Evolutionary conservation across 2,329 filamentous ascomycete genomes (phyloP), one percentile per base, ranked within the genome.

Genomic region (Stemphylium beticola): DNA sequence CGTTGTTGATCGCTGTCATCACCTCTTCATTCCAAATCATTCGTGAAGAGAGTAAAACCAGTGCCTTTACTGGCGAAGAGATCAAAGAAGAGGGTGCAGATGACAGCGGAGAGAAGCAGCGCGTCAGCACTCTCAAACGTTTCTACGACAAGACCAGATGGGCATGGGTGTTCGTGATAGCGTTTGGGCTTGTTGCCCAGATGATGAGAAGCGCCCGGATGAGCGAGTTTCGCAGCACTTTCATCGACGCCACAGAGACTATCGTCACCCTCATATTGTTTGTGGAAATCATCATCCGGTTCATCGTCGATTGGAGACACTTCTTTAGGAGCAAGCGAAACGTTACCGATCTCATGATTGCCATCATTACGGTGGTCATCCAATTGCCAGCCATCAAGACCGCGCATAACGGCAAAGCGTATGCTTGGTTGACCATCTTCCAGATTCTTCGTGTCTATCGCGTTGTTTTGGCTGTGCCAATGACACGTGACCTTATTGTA

Each of bases 1-100:
- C 97, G 74, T 85, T 99, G 77, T 76, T 89, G 41, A 96, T 99
- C 69, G 95, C 95, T 3, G 95, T 99, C 67, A 99, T 99, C 72
- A 99, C 95, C 0, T 96, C 95, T 4, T 97, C 93, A 1, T 99
- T 99, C 70, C 95, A 99, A 73, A 91, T 99, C 62, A 99, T 99
- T 66, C 87, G 95, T 60, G 96, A 99, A 78, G 95, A 99, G 74
- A 96, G 92, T 77, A 93, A 90, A 75, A 87, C 89, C 29, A 97
- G 93, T 78, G 95, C 96, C 3, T 99, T 99, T 74, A 93, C 92
- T 4, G 86, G 87, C 11, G 85, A 92, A 53, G 84, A 91, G 34
- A 71, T 78, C 32, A 65, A 77, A 22, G 75, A 77, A 29, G 78
- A 80, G 36, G 57, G 65, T 10, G 18, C 41, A 3, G 66, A 69